Percentiles rank a stretch among this genome's conserved stretches.
Evolutionary conservation across 768 basidiomycete species (phyloP).

Genomic region (Hericium erinaceus): DNA sequence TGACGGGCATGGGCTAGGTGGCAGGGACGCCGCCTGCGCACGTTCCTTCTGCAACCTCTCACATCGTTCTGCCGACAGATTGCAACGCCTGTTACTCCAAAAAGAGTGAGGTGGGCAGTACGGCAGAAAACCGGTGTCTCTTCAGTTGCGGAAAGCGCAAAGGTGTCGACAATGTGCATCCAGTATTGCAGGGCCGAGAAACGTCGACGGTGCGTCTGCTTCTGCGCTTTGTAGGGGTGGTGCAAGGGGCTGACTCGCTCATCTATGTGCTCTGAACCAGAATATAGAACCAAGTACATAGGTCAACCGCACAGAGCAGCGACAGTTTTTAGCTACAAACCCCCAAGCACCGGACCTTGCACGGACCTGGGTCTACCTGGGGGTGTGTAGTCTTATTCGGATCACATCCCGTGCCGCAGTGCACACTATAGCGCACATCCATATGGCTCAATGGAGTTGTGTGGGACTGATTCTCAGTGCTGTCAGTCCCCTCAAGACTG

Average conservation of each 20-base stretch:
- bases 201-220: neutral
- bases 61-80: neutral
- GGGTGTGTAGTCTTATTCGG: too few species aligned
- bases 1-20: too few species aligned
- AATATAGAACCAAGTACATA: conserved; percentile 9
- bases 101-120: conserved; percentile 11
- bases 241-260: neutral
- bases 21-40: too few species aligned
- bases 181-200: conserved; percentile 3
- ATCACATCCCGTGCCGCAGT: too few species aligned
- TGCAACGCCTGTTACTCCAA: conserved; percentile 1
- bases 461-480: too few species aligned
- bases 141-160: conserved; percentile 14
- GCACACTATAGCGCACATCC: too few species aligned
- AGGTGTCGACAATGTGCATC: conserved; percentile 16
- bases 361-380: too few species aligned
- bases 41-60: too few species aligned
- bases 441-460: too few species aligned
- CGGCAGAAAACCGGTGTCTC: conserved; percentile 8
- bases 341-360: neutral
- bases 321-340: conserved; percentile 13
- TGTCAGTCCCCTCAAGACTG: too few species aligned
- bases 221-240: neutral
- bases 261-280: neutral
- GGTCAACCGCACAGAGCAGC: conserved; percentile 16